Percentiles rank a stretch among this genome's conserved stretches.
Evolutionary conservation across 192 early-diverging fungal genomes (phyloP).

Genomic region (Umbelopsis sp.): DNA sequence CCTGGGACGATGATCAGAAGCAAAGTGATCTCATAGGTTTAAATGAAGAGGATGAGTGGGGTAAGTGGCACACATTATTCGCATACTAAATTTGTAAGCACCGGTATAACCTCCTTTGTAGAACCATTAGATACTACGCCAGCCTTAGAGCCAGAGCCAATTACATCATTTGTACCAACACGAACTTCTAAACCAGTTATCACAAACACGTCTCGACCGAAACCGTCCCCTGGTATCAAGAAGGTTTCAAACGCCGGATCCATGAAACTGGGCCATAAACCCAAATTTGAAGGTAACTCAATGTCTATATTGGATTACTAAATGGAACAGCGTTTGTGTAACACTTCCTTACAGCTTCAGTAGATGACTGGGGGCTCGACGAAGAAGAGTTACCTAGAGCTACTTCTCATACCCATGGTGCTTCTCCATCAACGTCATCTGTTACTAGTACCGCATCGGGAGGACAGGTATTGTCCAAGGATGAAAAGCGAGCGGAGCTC

Average conservation of each 20-base stretch:
- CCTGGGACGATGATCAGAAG: slow-evolving; percentile 27
- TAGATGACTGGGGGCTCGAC: too few relatives aligned
- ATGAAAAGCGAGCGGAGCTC: too few relatives aligned
- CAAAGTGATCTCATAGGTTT: slow-evolving; percentile 36
- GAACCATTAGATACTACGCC: slow-evolving; percentile 22
- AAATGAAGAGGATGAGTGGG: slow-evolving; percentile 47
- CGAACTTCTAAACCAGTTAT: not conserved
- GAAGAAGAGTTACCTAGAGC: too few relatives aligned
- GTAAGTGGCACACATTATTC: slow-evolving; percentile 25
- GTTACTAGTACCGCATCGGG: too few relatives aligned
- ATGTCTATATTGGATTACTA: not conserved
- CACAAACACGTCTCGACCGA: not conserved
- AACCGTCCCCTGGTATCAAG: not conserved
- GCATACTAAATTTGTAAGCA: not conserved
- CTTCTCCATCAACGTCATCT: too few relatives aligned
- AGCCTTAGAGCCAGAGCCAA: slow-evolving; percentile 8
- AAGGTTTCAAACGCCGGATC: not conserved
- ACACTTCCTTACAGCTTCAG: too few relatives aligned
- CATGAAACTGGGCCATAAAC: slow-evolving; percentile 29
- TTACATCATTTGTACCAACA: slow-evolving; percentile 25
- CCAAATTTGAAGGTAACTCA: slow-evolving; percentile 17
- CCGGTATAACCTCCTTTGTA: not conserved
- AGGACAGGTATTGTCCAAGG: too few relatives aligned
- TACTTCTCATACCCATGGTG: too few relatives aligned
- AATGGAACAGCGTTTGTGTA: too few relatives aligned